Evolutionary conservation across 2,329 filamentous ascomycete genomes (phyloP).

Genomic region (Sporothrix humicola): DNA sequence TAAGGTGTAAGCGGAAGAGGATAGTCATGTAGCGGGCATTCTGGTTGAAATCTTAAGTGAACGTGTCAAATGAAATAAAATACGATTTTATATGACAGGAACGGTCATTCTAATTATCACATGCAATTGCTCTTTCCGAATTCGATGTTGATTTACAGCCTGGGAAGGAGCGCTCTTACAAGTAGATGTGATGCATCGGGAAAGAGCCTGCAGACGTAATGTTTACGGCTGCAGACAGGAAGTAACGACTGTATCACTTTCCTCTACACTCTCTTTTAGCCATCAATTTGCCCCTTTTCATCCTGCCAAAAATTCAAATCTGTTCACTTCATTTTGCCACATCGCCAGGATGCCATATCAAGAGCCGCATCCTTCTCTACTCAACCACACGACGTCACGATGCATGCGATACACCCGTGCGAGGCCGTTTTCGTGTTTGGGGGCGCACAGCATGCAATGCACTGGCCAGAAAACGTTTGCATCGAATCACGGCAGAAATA

Average conservation of each 20-base stretch:
- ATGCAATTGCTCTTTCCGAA: too few species aligned
- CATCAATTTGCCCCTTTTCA: neutral
- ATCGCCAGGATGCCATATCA: neutral
- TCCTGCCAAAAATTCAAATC: neutral
- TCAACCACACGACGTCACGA: neutral
- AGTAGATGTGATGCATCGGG: neutral
- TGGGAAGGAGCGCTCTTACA: too few species aligned
- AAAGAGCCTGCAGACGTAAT: neutral
- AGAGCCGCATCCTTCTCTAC: neutral
- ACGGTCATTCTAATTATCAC: too few species aligned
- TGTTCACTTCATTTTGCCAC: neutral
- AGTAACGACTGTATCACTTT: neutral
- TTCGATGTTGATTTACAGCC: too few species aligned
- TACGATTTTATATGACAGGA: too few species aligned
- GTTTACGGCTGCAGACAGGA: neutral
- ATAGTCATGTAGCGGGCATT: too few species aligned
- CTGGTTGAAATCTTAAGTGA: too few species aligned
- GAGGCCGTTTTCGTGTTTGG: neutral
- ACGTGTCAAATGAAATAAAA: too few species aligned
- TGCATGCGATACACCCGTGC: neutral
- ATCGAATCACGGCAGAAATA: neutral
- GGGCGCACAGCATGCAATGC: slow-evolving; percentile 2
- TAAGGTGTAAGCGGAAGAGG: too few species aligned
- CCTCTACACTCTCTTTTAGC: neutral
- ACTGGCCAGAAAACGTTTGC: neutral